phyloP scores from a whole-genome alignment of 169 alveolate species.

The Theileria annulata region DNA sequence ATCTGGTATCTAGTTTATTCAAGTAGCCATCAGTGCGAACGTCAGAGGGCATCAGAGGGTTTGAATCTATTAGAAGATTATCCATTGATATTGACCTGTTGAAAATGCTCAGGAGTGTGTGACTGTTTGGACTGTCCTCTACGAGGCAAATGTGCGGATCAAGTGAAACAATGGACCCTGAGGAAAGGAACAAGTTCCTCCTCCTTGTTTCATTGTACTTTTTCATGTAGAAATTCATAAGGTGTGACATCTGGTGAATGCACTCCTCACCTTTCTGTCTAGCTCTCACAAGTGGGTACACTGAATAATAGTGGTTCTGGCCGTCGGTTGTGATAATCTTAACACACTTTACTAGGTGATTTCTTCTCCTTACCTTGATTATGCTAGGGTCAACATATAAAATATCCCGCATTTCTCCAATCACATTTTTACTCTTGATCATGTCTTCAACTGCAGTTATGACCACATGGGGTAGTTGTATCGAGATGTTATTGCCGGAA shows the following conservation, averaged over 20 bases:
- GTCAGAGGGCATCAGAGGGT: neutral
- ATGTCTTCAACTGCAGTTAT: constrained; percentile 3
- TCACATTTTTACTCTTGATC: constrained; percentile 27
- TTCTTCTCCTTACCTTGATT: constrained; percentile 40
- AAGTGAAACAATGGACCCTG: constrained; percentile 29
- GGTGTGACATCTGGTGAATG: constrained; percentile 51
- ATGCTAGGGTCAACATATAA: constrained; percentile 26
- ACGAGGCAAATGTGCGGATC: constrained; percentile 64
- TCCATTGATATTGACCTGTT: constrained; percentile 18
- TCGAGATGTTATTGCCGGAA: constrained; percentile 15
- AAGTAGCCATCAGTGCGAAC: neutral
- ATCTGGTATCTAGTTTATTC: neutral
- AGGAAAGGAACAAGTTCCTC: constrained; percentile 31
- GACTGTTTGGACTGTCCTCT: constrained; percentile 43
- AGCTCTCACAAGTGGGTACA: constrained; percentile 43
- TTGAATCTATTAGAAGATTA: constrained; percentile 19
- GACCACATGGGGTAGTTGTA: constrained; percentile 54
- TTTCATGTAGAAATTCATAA: constrained; percentile 47
- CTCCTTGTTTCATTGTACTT: constrained; percentile 58
- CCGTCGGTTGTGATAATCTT: constrained; percentile 52
- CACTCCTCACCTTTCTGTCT: constrained; percentile 56
- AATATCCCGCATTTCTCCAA: constrained; percentile 33
- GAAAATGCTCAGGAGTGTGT: constrained; percentile 36
- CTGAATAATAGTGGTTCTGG: constrained; percentile 48
- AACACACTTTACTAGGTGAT: constrained; percentile 53